Evolutionary conservation across 2,329 filamentous ascomycete species (phyloP), one percentile per base, ranked within the genome.

Genomic region (Chaetomiaceae sp.): DNA sequence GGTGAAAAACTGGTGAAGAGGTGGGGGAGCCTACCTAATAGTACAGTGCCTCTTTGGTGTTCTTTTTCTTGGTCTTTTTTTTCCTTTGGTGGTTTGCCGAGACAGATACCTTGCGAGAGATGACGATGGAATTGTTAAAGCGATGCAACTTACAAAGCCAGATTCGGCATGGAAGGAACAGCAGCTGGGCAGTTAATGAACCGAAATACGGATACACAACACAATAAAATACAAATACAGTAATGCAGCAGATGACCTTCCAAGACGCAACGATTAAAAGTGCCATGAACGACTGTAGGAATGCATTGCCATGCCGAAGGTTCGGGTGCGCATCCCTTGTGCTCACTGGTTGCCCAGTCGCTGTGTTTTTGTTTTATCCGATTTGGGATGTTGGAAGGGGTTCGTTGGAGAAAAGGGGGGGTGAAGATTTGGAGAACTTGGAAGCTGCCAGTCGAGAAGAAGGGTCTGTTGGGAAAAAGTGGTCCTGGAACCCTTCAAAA

Each of bases 311-410:
- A 20, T 20, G 30, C 7, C 30, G 5, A 14, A 17, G 16, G 3
- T 3, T 35, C 6, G 17, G 20, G 10, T 37, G 19, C 8, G 33
- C n/a, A 25, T 33, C 16, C n/a, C 12, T 33, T n/a, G 41, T 40
- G n/a, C 4, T 38, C 9, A 14, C 10, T 34, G 34, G 39, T 52
- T 48, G 44, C 39, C 25, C 38, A 19, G 42, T 17, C 5, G 21
- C n/a, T 37, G 39, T 56, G 55, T 58, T 58, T 58, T 35, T 40
- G 44, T 54, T 51, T 55, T 54, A 23, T 30, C 52, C 17, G 43
- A 58, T 55, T 45, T 47, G 48, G 51, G 31, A 37, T 16, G 12
- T 9, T 12, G 25, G 14, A 33, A 43, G 23, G 40, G 27, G 25
- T 10, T 43, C 33, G 17, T 20, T 27, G 20, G 35, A 30, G 23